phyloP scores from a whole-genome alignment of 1,139 yeast species.

The Zygosaccharomyces pseudobailii region DNA sequence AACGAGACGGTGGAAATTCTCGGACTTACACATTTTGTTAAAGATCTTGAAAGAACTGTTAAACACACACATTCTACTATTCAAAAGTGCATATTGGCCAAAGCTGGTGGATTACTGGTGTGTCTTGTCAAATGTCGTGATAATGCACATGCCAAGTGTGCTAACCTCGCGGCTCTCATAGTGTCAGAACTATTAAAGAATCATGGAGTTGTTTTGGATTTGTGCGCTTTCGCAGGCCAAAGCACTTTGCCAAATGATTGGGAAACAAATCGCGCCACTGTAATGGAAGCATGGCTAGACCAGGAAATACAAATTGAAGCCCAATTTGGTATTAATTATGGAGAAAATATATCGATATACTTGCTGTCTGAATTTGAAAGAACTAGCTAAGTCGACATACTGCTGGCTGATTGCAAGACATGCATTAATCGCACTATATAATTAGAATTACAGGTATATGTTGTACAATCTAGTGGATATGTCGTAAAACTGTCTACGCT shows the following conservation, averaged over 20 bases:
- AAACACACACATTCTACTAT: slow-evolving; percentile 62
- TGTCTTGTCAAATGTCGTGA: slow-evolving; percentile 68
- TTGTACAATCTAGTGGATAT: no score
- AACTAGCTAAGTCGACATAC: slow-evolving; percentile 1
- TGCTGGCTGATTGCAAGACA: background rate
- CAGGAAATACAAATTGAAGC: slow-evolving; percentile 40
- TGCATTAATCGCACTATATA: background rate
- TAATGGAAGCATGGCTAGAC: slow-evolving; percentile 52
- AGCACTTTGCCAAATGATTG: slow-evolving; percentile 67
- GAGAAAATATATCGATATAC: slow-evolving; percentile 56
- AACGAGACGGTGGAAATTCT: slow-evolving; percentile 86
- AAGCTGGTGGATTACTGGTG: slow-evolving; percentile 78
- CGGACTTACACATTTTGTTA: slow-evolving; percentile 88
- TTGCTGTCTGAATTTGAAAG: slow-evolving; percentile 32
- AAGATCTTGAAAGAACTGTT: slow-evolving; percentile 74
- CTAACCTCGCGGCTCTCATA: slow-evolving; percentile 78
- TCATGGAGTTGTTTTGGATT: slow-evolving; percentile 81
- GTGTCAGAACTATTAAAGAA: slow-evolving; percentile 73
- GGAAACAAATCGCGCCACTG: slow-evolving; percentile 67
- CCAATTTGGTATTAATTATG: slow-evolving; percentile 53
- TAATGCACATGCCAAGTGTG: slow-evolving; percentile 39
- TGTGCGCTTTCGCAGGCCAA: slow-evolving; percentile 69
- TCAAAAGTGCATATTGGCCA: slow-evolving; percentile 60
- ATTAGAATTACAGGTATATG: background rate
- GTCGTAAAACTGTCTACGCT: slow-evolving; percentile 7